Evolutionary conservation across 2,329 filamentous ascomycete species (phyloP), one percentile per base, ranked within the genome.

Genomic region (Penicillium occitanis): DNA sequence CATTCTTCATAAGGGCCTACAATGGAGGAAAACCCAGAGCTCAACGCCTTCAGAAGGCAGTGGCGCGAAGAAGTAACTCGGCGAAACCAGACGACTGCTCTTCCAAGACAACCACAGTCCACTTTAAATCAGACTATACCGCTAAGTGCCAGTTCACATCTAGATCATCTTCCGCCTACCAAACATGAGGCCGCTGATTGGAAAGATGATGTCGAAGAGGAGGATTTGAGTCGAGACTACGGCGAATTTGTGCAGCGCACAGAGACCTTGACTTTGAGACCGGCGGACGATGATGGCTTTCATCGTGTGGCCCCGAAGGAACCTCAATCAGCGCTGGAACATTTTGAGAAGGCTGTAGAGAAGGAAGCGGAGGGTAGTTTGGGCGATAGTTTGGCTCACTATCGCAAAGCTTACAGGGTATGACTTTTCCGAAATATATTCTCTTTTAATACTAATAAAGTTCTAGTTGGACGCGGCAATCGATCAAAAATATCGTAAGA

Each of bases 281-380:
- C 71, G 42, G 76, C 79, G 51, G 79, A 80, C 63, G 63, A 65
- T 19, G 80, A 81, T 71, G 73, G 71, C 4, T 81, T 81, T 55
- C 74, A 73, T 19, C 69, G 70, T 7, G 64, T 67, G 5, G 68
- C 72, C 14, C 68, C 70, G 59, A 73, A 71, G 25, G 86, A 90
- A 71, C 91, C 91, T 4, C 82, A 83, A 25, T 91, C 93, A 11
- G 95, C 95, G 0, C 80, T 99, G 17, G 95, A 98, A 72, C 91
- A 97, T 77, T 98, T 95, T 73, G 95, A 98, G 76, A 88, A 87
- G 75, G 95, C 94, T 3, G 93, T 97, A 65, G 91, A 96, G 78
- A 93, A 89, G 77, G 95, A 99, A 79, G 86, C 85, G 0, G 87
- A 91, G 72, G 95, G 95, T 0, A 95, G 88, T 69, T 83, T 98